Percentiles rank a stretch among this genome's conserved stretches.
Conservation (phyloP, 495 filamentous ascomycete genomes). For the Choiromyces venosus region DNA sequence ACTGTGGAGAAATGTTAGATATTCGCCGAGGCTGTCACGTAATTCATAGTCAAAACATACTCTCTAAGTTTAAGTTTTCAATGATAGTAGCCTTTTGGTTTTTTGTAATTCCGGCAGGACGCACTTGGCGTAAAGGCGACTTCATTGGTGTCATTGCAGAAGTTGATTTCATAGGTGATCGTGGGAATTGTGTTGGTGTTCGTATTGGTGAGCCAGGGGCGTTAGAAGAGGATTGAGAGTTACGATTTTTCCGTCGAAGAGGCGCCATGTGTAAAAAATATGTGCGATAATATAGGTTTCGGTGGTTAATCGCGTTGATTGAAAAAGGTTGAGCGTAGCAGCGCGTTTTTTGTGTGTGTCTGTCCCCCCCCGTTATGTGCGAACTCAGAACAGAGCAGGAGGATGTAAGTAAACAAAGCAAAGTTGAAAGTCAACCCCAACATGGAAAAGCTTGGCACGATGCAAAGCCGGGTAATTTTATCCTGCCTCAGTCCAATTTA, state of each 20-base stretch:
- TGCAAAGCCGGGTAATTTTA: not conserved
- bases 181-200: conserved; percentile 28
- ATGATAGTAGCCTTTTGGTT: conserved; percentile 82
- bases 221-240: conserved; percentile 48
- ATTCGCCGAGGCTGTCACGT: not conserved
- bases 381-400: not conserved
- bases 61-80: conserved; percentile 87
- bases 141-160: conserved; percentile 32
- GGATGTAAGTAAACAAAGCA: not conserved
- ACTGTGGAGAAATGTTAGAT: conserved; percentile 51
- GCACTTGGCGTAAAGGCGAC: conserved; percentile 39
- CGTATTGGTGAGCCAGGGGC: conserved; percentile 11
- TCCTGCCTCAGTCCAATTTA: not conserved
- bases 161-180: conserved; percentile 9
- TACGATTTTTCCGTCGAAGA: conserved; percentile 54
- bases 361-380: not conserved
- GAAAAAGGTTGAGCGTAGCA: not conserved
- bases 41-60: conserved; percentile 51
- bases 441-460: not conserved
- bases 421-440: not conserved
- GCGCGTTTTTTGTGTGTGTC: not conserved
- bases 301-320: conserved; percentile 5
- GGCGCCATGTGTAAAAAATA: conserved; percentile 51
- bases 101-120: conserved; percentile 56
- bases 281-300: not conserved